Base-by-base conservation (phyloP, 2,329 filamentous ascomycete species). In the Falciphora oryzae region DNA sequence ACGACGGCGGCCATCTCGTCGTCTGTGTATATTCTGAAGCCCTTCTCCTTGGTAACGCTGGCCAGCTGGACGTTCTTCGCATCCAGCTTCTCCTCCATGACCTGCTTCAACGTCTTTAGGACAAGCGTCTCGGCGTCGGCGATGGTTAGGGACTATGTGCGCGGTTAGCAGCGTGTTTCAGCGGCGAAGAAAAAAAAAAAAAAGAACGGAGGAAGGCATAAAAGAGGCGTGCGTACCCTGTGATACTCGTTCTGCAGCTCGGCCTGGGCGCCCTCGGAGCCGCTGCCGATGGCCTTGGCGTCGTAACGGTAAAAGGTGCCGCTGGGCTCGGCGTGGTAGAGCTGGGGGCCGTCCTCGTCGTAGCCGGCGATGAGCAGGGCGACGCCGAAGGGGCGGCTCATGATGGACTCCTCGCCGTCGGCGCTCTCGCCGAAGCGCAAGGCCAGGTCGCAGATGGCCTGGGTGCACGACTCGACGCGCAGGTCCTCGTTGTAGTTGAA, bases 61-160 rank as follows among this genome's bases (percentile, higher is more conserved):
- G 95, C 95, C 71, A 99, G 80, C 82, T 99, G 95, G 69, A 99
- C 95, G 75, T 99, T 99, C 87, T 99, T 99, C 69, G 93, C 86
- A 76, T 99, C 95, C 67, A 99, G 85, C 83, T 99, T 99, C 87
- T 99, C 95, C 81, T 99, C 95, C 95, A 99, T 99, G 71, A 99
- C 95, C 81, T 99, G 95, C 85, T 98, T 99, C 77, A 99, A 79
- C 53, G 95, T 99, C 87, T 98, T 98, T 74, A 99, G 83, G 63
- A 97, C 93, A 69, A 99, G 81, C 4, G 93, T 95, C 81, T 99
- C 95, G 65, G 95, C 95, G 75, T 99, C 95, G 65, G 85, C 82
- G 68, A 99, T 89, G 57, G 93, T 97, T 68, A 99, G 85, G 65
- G 94, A 98, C 86, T 90, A 68, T n/a, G 22, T 29, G 29, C 16